Base-by-base conservation (phyloP, 2,329 filamentous ascomycete genomes). In the Sclerotiophoma versabilis region DNA sequence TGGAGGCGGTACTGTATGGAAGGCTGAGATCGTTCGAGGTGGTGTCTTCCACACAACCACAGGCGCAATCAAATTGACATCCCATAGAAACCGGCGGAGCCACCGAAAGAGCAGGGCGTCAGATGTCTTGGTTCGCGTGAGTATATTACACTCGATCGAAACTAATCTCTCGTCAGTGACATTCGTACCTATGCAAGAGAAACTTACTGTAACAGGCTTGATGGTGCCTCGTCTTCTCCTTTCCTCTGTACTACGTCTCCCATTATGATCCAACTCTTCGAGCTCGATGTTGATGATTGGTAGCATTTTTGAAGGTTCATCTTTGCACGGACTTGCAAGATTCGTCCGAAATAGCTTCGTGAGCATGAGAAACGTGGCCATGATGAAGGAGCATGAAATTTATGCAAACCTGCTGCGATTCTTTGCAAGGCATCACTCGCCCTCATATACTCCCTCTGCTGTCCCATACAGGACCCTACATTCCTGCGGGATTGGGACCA, bases 401-500 rank as follows among this genome's bases (percentile, higher is more conserved):
- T 30, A 41, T 11, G 36, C 17, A n/a, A 6, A 22, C 8, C 12
- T 17, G 11, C n/a, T 26, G 5, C 5, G 17, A 20, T 6, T 14
- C 0, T 15, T 34, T 14, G 15, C 14, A 41, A 41, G 41, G 27
- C 27, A 33, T 26, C 17, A 19, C 5, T 11, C n/a, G 11, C 11
- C 27, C 19, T 54, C 22, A 49, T 49, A 54, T 54, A 45, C 12
- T 30, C 11, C 23, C 10, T 23, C 32, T 41, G 7, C 17, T 15
- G 19, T 23, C 17, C 19, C 22, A 26, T 30, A 33, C 12, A 12
- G 15, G 29, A 38, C 33, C 33, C 45, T 49, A 11, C 51, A 54
- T 54, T 54, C 46, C 46, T 49, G 33, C 22, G 33, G 14, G 15
- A 44, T 48, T 37, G 30, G 50, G 32, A 23, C 38, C 50, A 54